These are phyloP conservation scores for Tetrahymena borealis DNA, from an alignment of 73 alveolate genomes.

Conservation along the genomic window DNA sequence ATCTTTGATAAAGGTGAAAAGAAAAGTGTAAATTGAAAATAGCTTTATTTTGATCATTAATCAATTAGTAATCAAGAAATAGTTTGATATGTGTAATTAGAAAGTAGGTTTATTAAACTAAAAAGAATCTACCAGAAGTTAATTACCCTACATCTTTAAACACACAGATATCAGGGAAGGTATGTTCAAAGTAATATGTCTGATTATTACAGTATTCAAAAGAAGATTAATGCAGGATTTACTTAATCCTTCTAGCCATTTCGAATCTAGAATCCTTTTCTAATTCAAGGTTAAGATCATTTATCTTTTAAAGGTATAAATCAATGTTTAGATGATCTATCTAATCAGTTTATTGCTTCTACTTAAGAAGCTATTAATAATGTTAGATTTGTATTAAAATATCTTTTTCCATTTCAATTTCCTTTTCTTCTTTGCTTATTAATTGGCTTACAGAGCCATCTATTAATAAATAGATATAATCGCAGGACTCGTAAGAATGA, in stretches of 20 bases:
- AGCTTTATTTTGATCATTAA: no score
- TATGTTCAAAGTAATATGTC: not conserved
- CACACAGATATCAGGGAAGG: not conserved
- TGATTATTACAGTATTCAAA: not conserved
- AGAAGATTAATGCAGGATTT: not conserved
- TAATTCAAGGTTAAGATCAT: not conserved
- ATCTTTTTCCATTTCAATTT: not conserved
- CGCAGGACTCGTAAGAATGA: not conserved
- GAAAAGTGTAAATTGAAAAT: no score
- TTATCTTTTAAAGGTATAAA: not conserved
- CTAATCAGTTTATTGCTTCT: not conserved
- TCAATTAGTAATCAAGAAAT: no score
- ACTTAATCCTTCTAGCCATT: not conserved
- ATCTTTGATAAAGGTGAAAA: no score
- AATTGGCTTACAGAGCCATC: not conserved
- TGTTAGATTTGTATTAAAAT: not conserved
- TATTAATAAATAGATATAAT: not conserved
- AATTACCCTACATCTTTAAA: not conserved
- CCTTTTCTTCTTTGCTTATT: not conserved
- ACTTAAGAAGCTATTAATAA: not conserved
- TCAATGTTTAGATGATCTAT: not conserved
- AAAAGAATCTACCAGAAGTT: not conserved
- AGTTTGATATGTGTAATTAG: no score
- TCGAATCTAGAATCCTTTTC: not conserved
- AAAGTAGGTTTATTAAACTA: no score